These are phyloP conservation scores for Yarrowia sp. DNA, from an alignment of 805 yeast genomes.

Conservation along the genomic window DNA sequence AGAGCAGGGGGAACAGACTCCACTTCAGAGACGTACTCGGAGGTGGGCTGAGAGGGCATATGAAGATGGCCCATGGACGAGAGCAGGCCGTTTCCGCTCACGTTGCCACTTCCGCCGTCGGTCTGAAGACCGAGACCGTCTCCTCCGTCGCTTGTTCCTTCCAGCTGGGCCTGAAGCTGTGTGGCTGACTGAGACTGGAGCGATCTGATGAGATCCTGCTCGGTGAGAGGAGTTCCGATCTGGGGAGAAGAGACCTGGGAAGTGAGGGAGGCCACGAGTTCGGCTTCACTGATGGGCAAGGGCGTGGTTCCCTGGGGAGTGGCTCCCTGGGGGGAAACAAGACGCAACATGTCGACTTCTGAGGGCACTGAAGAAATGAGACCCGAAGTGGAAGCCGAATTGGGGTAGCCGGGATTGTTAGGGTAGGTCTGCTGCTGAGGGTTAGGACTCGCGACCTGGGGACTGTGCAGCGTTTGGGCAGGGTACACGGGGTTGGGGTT, in stretches of 20 bases:
- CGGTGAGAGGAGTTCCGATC: conserved; percentile 28
- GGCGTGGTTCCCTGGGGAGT: conserved; percentile 14
- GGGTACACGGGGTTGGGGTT: background rate
- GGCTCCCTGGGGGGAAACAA: conserved; percentile 13
- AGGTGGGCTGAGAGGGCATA: conserved; percentile 18
- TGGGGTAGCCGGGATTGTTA: background rate
- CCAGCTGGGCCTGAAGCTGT: conserved; percentile 32
- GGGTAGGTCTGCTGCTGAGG: background rate
- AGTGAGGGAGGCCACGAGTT: conserved; percentile 21
- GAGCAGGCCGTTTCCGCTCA: background rate
- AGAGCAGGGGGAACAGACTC: conserved; percentile 20
- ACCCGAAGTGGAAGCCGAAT: background rate
- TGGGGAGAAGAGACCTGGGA: conserved; percentile 27
- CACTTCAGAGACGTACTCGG: conserved; percentile 32
- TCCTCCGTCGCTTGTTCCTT: conserved; percentile 8
- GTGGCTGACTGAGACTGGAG: conserved; percentile 29
- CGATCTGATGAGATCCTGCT: conserved; percentile 19
- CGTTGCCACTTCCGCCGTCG: background rate
- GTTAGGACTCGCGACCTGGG: too few species aligned
- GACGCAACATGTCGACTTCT: conserved; percentile 23
- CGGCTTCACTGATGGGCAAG: conserved; percentile 23
- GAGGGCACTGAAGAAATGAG: background rate
- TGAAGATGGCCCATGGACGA: conserved; percentile 3
- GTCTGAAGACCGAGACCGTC: background rate
- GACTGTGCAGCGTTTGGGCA: background rate